These are phyloP conservation scores for Coemansia sp. DNA, from an alignment of 192 early-diverging fungal species.

Conservation along the genomic window DNA sequence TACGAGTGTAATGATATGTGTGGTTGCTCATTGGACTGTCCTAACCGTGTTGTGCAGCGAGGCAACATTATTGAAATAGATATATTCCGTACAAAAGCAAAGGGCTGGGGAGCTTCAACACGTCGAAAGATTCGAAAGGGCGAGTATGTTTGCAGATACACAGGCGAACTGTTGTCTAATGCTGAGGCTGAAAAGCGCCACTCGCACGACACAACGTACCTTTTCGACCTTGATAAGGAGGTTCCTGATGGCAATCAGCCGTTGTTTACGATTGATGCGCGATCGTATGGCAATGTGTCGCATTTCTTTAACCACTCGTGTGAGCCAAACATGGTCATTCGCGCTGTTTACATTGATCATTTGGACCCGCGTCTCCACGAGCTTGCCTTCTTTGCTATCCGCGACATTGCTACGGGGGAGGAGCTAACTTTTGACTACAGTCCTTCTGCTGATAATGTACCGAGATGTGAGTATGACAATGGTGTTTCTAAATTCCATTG, in stretches of 20 bases:
- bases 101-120: conserved; percentile 51
- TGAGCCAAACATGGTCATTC: conserved; percentile 76
- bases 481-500: conserved; percentile 25
- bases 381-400: conserved; percentile 90
- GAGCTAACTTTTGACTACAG: conserved; percentile 98
- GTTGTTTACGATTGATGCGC: conserved; percentile 90
- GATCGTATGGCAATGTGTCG: conserved; percentile 84
- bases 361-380: conserved; percentile 75
- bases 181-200: conserved; percentile 69
- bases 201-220: conserved; percentile 38
- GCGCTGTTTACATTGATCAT: conserved; percentile 63
- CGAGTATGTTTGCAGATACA: conserved; percentile 93
- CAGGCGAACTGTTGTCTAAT: conserved; percentile 88
- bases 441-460: conserved; percentile 43
- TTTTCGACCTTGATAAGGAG: conserved; percentile 77
- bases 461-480: background rate
- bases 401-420: conserved; percentile 65
- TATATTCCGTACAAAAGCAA: conserved; percentile 29
- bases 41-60: conserved; percentile 52
- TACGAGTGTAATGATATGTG: conserved; percentile 53
- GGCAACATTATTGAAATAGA: conserved; percentile 38
- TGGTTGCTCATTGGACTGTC: conserved; percentile 44
- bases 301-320: conserved; percentile 99
- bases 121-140: conserved; percentile 43
- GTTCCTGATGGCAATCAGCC: conserved; percentile 82